A percentile compares a stretch with the other conserved stretches of the same genome.
Conservation (phyloP, 345 rosid species). For the Hypericum androsaemum region DNA sequence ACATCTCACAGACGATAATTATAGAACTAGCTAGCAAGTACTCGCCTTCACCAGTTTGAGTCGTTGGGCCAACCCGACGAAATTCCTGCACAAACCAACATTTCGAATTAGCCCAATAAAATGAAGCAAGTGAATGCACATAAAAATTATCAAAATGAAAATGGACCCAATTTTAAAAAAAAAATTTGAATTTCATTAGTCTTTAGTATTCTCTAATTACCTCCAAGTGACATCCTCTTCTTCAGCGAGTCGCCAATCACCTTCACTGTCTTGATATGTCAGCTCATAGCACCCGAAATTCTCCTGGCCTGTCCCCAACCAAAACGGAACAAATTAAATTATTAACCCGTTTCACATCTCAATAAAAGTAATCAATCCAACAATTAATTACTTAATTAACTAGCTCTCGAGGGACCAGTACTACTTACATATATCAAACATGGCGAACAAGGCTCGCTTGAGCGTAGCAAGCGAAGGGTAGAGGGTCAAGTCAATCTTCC, state of each 20-base stretch:
- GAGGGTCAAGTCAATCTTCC: constrained; percentile 35
- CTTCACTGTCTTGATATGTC: constrained; percentile 29
- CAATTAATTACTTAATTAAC: no score
- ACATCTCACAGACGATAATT: constrained; percentile 1
- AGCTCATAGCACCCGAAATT: constrained; percentile 20
- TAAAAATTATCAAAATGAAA: no score
- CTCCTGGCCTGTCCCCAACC: constrained; percentile 18
- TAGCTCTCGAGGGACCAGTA: neutral
- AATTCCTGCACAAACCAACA: constrained; percentile 21
- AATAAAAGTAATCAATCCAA: no score
- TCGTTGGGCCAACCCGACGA: constrained; percentile 25
- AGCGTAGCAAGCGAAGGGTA: constrained; percentile 24
- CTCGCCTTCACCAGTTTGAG: constrained; percentile 22
- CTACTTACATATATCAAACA: constrained; percentile 32
- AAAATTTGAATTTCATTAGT: neutral
- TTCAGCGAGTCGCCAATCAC: constrained; percentile 35
- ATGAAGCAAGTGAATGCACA: no score
- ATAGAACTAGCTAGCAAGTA: neutral
- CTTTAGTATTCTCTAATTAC: constrained; percentile 6
- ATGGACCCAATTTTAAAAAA: neutral
- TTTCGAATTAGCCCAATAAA: no score
- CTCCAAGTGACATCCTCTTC: constrained; percentile 27
- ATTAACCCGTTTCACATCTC: neutral
- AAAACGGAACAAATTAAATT: neutral
- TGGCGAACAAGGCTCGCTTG: constrained; percentile 22